phyloP scores from a whole-genome alignment of 352 stramenopile species.

The Phytopythium ostracodes region DNA sequence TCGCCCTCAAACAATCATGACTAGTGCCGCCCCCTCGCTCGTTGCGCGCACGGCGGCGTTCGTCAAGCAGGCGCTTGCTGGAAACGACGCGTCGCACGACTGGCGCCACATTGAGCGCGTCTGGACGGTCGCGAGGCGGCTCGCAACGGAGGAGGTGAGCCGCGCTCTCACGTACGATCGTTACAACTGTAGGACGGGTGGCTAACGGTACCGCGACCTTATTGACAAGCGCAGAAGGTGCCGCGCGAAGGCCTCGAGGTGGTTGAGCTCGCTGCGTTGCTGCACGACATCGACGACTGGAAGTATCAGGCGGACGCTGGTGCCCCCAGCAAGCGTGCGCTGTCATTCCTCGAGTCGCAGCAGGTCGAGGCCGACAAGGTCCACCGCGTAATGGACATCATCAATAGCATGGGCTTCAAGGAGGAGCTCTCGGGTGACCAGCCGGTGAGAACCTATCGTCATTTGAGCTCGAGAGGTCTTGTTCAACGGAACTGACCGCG shows the following conservation, averaged over 20 bases:
- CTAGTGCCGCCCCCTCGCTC: slow-evolving; percentile 20
- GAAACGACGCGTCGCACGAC: slow-evolving; percentile 83
- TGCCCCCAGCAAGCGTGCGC: slow-evolving; percentile 50
- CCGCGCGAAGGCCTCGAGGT: slow-evolving; percentile 56
- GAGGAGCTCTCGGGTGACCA: slow-evolving; percentile 52
- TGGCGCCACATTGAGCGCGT: slow-evolving; percentile 89
- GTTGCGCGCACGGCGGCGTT: slow-evolving; percentile 71
- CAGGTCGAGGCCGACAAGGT: slow-evolving; percentile 44
- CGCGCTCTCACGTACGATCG: too few relatives aligned
- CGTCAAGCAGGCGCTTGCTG: slow-evolving; percentile 63
- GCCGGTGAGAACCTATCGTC: slow-evolving; percentile 9
- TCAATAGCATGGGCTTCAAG: slow-evolving; percentile 84
- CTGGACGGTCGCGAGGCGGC: slow-evolving; percentile 59
- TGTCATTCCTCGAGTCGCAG: slow-evolving; percentile 54
- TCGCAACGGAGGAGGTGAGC: slow-evolving; percentile 74
- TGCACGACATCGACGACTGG: slow-evolving; percentile 91
- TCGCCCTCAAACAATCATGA: neutral
- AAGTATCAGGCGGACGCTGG: slow-evolving; percentile 70
- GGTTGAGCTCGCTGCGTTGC: slow-evolving; percentile 78
- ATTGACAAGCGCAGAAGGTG: slow-evolving; percentile 32
- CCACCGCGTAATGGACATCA: slow-evolving; percentile 72
- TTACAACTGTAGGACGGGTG: too few relatives aligned
- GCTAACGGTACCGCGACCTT: neutral
- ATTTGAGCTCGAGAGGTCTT: neutral
- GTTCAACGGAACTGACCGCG: neutral